Evolutionary conservation across 331 rosid species (phyloP).

Genomic region (Spiraea crenata): DNA sequence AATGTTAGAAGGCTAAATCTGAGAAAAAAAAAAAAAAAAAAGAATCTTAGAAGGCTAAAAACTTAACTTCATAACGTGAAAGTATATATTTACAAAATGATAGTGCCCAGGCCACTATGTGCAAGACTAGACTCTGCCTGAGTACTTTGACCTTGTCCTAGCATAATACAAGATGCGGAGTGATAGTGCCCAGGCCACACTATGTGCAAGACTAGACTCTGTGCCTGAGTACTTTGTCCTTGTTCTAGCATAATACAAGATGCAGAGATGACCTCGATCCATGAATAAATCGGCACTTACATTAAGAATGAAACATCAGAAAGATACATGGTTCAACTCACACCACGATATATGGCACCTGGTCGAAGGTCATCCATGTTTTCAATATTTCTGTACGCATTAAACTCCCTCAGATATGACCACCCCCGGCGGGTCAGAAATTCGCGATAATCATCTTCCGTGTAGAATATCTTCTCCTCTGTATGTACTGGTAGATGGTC

Average conservation of each 20-base stretch:
- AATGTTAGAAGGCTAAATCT: not conserved
- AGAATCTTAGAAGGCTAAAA: not conserved
- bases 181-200: conserved; percentile 16
- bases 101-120: conserved; percentile 13
- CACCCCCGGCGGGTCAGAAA: conserved; percentile 77
- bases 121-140: conserved; percentile 5
- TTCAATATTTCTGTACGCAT: conserved; percentile 75
- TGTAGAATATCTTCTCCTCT: conserved; percentile 78
- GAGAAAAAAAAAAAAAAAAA: not conserved
- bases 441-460: conserved; percentile 85
- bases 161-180: conserved; percentile 20
- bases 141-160: too few species aligned
- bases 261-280: conserved; percentile 13
- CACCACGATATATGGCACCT: conserved; percentile 82
- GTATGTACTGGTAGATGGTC: conserved; percentile 78
- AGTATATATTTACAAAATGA: conserved; percentile 38
- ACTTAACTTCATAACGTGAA: conserved; percentile 6
- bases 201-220: not conserved
- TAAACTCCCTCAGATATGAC: conserved; percentile 75
- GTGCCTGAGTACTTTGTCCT: not conserved
- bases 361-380: conserved; percentile 92
- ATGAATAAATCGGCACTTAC: conserved; percentile 1
- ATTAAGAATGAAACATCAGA: not conserved
- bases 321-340: conserved; percentile 32
- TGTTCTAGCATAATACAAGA: not conserved